Evolutionary conservation across 345 rosid genomes (phyloP).

Genomic region (Turritis glabra): DNA sequence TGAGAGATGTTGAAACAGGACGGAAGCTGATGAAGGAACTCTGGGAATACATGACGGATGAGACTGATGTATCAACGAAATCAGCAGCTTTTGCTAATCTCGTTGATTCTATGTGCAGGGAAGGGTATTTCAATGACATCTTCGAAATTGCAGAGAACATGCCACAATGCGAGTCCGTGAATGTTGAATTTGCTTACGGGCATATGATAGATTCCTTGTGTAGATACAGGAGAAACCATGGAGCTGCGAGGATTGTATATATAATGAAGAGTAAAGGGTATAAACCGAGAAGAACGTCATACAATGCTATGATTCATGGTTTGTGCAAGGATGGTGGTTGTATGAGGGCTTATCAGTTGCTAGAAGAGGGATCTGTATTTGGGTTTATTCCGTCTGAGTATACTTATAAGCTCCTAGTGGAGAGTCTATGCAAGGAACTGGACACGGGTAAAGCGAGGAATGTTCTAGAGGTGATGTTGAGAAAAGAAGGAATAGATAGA

Average conservation of each 20-base stretch:
- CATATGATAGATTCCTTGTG: slow-evolving; percentile 81
- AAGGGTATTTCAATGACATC: slow-evolving; percentile 63
- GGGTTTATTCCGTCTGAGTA: slow-evolving; percentile 70
- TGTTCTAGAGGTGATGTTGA: slow-evolving; percentile 62
- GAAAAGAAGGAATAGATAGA: slow-evolving; percentile 50
- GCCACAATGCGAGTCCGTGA: slow-evolving; percentile 61
- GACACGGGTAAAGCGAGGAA: slow-evolving; percentile 57
- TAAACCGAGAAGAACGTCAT: slow-evolving; percentile 56
- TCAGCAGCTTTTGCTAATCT: slow-evolving; percentile 70
- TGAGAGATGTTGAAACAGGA: slow-evolving; percentile 46
- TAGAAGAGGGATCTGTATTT: slow-evolving; percentile 67
- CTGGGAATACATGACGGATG: slow-evolving; percentile 61
- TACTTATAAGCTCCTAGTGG: slow-evolving; percentile 70
- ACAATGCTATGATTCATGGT: slow-evolving; percentile 76
- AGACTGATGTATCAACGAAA: slow-evolving; percentile 46
- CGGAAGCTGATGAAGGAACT: slow-evolving; percentile 53
- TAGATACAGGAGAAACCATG: slow-evolving; percentile 58
- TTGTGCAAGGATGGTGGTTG: slow-evolving; percentile 71
- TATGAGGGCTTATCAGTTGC: slow-evolving; percentile 79
- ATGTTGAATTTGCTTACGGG: slow-evolving; percentile 59
- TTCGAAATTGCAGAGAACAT: slow-evolving; percentile 66
- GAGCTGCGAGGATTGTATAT: slow-evolving; percentile 77
- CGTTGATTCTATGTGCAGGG: slow-evolving; percentile 61
- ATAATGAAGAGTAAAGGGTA: slow-evolving; percentile 69
- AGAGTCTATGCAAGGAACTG: slow-evolving; percentile 62